Conservation (phyloP, 192 early-diverging fungal species). For the Podila epicladia region DNA sequence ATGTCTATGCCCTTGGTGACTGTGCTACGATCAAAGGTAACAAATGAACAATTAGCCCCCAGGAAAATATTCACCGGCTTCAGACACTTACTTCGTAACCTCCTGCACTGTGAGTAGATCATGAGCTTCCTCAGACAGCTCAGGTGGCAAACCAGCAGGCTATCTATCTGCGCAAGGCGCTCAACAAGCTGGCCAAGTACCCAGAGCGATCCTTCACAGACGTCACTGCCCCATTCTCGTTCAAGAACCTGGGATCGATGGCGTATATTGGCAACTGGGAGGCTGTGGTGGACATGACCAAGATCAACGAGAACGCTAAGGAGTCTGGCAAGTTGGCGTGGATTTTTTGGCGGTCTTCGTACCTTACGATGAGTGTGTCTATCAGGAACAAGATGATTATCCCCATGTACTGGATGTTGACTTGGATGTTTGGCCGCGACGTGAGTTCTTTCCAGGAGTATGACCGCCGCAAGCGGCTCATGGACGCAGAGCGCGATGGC, state of each 20-base stretch:
- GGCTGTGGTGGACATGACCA: conserved; percentile 69
- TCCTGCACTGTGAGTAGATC: conserved; percentile 34
- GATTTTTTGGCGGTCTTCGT: conserved; percentile 80
- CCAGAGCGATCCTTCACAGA: conserved; percentile 35
- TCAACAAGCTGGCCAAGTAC: conserved; percentile 51
- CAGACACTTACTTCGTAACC: not conserved
- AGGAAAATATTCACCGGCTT: not conserved
- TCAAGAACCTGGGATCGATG: conserved; percentile 71
- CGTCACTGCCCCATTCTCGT: conserved; percentile 59
- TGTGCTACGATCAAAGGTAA: conserved; percentile 82
- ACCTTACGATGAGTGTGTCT: conserved; percentile 74
- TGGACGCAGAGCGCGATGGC: conserved; percentile 27
- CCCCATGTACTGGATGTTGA: conserved; percentile 73
- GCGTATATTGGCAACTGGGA: conserved; percentile 73
- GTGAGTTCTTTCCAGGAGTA: conserved; percentile 49
- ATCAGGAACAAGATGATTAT: conserved; percentile 79
- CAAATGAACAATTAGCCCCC: too few relatives aligned
- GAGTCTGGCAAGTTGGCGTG: conserved; percentile 63
- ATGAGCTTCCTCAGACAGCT: conserved; percentile 83
- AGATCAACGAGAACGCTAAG: conserved; percentile 57
- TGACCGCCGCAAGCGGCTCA: conserved; percentile 29
- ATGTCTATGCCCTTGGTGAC: conserved; percentile 86
- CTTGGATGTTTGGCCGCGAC: conserved; percentile 59
- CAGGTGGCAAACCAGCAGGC: conserved; percentile 88
- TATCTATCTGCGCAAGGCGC: conserved; percentile 64